Conservation (phyloP, 352 stramenopile genomes). For the Globisporangium ultimum region DNA sequence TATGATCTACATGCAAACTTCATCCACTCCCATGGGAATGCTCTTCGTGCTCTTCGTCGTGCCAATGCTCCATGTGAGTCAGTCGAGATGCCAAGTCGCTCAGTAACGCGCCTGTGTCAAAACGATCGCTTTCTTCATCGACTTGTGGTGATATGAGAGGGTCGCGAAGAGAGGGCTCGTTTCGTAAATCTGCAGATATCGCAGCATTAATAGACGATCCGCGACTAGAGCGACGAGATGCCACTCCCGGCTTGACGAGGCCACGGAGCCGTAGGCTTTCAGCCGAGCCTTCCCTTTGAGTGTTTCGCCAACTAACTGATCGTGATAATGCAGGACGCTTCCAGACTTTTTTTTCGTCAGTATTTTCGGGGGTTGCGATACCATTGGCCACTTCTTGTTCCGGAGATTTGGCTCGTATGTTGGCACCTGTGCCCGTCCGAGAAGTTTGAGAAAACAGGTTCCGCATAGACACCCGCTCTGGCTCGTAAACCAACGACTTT, state of each 20-base stretch:
- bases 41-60: conserved; percentile 15
- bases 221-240: conserved; percentile 24
- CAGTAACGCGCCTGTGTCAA: conserved; percentile 1
- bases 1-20: no score
- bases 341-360: conserved; percentile 35
- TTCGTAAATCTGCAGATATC: conserved; percentile 21
- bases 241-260: conserved; percentile 19
- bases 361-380: conserved; percentile 19
- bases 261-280: conserved; percentile 35
- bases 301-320: conserved; percentile 51
- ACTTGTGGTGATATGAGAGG: neutral
- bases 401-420: neutral
- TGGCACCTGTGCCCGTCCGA: neutral
- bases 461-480: conserved; percentile 59
- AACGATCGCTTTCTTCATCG: conserved; percentile 6
- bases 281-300: conserved; percentile 27
- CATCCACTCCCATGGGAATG: neutral
- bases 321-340: conserved; percentile 28
- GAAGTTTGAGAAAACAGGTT: conserved; percentile 30
- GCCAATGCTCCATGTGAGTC: conserved; percentile 13
- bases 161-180: conserved; percentile 19
- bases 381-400: conserved; percentile 16
- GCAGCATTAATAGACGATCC: conserved; percentile 23
- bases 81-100: conserved; percentile 10
- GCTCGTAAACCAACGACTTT: conserved; percentile 45